Percentiles rank a stretch among this genome's conserved stretches.
Evolutionary conservation across 2,329 filamentous ascomycete species (phyloP).

Genomic region (Fusarium pseudonygamai): DNA sequence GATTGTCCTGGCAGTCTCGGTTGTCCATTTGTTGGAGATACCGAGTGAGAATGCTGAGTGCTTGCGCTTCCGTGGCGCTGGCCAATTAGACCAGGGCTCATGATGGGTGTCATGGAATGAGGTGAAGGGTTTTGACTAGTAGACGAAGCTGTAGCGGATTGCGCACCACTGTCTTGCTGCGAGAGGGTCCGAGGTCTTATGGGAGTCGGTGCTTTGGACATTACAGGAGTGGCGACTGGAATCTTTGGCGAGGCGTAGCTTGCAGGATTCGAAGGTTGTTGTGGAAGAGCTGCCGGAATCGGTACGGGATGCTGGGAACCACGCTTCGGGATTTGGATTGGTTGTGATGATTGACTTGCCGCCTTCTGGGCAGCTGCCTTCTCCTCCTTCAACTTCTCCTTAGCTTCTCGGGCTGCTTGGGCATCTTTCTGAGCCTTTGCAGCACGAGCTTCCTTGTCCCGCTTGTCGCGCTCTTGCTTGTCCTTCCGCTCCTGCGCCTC

Average conservation of each 20-base stretch:
- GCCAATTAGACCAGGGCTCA: slow-evolving; percentile 71
- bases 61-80: slow-evolving; percentile 70
- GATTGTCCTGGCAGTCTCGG: slow-evolving; percentile 50
- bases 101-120: slow-evolving; percentile 71
- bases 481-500: slow-evolving; percentile 72
- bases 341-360: slow-evolving; percentile 50
- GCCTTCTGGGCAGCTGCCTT: slow-evolving; percentile 49
- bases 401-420: slow-evolving; percentile 58
- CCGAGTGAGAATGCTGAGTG: slow-evolving; percentile 50
- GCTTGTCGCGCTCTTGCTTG: slow-evolving; percentile 71
- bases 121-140: slow-evolving; percentile 68
- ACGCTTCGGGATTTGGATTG: slow-evolving; percentile 51
- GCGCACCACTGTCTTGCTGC: slow-evolving; percentile 77
- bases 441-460: slow-evolving; percentile 65
- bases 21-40: slow-evolving; percentile 65
- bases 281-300: slow-evolving; percentile 62
- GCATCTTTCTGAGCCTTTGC: slow-evolving; percentile 69
- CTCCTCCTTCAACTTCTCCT: slow-evolving; percentile 76
- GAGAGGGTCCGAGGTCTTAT: slow-evolving; percentile 80
- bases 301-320: slow-evolving; percentile 52
- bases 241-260: slow-evolving; percentile 81
- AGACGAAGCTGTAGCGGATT: slow-evolving; percentile 59
- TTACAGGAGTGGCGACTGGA: slow-evolving; percentile 78
- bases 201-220: slow-evolving; percentile 85
- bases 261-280: slow-evolving; percentile 66